Base-by-base conservation (phyloP, 495 filamentous ascomycete species). In the Penicillium robsamsonii region DNA sequence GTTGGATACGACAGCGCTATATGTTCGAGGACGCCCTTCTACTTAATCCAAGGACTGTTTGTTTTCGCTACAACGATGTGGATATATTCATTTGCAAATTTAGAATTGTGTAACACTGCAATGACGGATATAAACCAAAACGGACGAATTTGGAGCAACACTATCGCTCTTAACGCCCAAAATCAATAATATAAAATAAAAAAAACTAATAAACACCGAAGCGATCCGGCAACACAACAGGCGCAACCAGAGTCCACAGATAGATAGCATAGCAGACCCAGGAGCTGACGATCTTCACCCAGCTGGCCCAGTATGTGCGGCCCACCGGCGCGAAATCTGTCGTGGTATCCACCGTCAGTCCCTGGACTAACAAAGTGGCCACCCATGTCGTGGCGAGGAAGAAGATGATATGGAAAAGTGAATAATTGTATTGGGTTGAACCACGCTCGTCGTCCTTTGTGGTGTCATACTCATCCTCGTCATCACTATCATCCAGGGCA, bases 211-310 rank as follows among this genome's bases (percentile, higher is more conserved):
- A 77, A 50, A 54, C 59, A 61, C 87, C 89, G 73, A 96, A 96
- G 53, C 92, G 80, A 63, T 96, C 92, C 1, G 94, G 92, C 69
- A 98, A 65, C 24, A 93, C 62, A 37, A 92, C 80, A 9, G 94
- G 94, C 40, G 95, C 94, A 45, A 95, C 74, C 62, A 98, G 70
- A 24, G 91, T 96, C 94, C 94, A 98, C 40, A 84, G 79, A 63
- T 97, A 98, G 70, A 98, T 90, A 38, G 76, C 86, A 73, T 98
- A 97, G 74, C 95, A 97, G 45, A 94, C 87, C 94, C 94, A 98
- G 17, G 92, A 86, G 74, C 91, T 96, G 47, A 97, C 84, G 70
- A 98, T 97, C 85, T 97, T 98, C 61, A 96, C 91, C 94, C 94
- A 98, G 74, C 90, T 96, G 20, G 94, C 94, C 86, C 92, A 96